A percentile compares a stretch with the other conserved stretches of the same genome.
Conservation (phyloP, 148 eudicot genomes). For the Spergularia bocconei region DNA sequence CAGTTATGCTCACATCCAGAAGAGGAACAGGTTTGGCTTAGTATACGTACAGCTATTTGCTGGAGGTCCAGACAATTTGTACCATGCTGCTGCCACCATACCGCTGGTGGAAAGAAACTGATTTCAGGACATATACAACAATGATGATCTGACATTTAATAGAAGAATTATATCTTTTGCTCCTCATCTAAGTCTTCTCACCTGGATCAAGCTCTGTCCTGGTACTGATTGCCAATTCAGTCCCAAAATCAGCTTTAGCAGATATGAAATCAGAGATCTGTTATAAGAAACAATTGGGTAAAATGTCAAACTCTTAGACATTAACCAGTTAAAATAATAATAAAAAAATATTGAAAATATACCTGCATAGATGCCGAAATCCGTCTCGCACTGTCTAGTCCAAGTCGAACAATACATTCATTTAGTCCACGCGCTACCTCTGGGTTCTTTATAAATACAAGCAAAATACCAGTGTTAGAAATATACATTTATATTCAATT, state of each 20-base stretch:
- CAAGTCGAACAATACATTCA: slow-evolving; percentile 82
- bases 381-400: slow-evolving; percentile 65
- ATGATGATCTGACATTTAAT: not conserved
- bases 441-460: slow-evolving; percentile 50
- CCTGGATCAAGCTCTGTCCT: slow-evolving; percentile 97
- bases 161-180: not conserved
- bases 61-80: slow-evolving; percentile 88
- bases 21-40: slow-evolving; percentile 89
- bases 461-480: slow-evolving; percentile 21
- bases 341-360: not conserved
- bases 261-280: slow-evolving; percentile 89
- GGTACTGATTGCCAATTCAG: slow-evolving; percentile 90
- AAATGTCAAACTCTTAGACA: not conserved
- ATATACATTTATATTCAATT: not conserved
- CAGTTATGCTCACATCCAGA: slow-evolving; percentile 84
- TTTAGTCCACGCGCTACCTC: slow-evolving; percentile 90
- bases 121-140: slow-evolving; percentile 16
- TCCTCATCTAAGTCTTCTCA: slow-evolving; percentile 22
- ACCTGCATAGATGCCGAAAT: slow-evolving; percentile 95
- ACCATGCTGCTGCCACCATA: slow-evolving; percentile 99
- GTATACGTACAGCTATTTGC: slow-evolving; percentile 72
- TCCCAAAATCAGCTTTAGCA: slow-evolving; percentile 97
- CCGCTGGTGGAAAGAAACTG: slow-evolving; percentile 51
- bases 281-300: not conserved
- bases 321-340: not conserved